Percentiles rank a stretch among this genome's conserved stretches.
Evolutionary conservation across 2,329 filamentous ascomycete species (phyloP).

Genomic region (Ophiosphaerella korrae): DNA sequence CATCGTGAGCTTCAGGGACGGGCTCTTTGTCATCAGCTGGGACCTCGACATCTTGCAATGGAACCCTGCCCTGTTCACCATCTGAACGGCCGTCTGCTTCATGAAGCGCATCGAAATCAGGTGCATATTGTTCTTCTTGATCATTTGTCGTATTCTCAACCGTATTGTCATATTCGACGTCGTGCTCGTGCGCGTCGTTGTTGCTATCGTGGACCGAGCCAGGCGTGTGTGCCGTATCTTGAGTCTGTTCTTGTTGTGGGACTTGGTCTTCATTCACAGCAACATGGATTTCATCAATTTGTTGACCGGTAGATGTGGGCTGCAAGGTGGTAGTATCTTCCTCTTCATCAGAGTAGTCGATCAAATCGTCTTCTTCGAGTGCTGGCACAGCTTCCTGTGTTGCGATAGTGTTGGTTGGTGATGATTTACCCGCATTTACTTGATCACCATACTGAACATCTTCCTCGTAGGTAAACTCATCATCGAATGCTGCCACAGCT

Average conservation of each 20-base stretch:
- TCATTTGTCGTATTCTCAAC: not conserved
- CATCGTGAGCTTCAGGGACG: constrained; percentile 6
- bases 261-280: not conserved
- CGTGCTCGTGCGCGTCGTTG: not conserved
- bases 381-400: not conserved
- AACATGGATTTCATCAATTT: not conserved
- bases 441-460: constrained; percentile 19
- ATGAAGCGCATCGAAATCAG: constrained; percentile 3
- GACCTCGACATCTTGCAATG: constrained; percentile 14
- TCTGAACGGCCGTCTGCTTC: constrained; percentile 9
- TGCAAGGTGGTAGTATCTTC: constrained; percentile 18
- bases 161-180: not conserved
- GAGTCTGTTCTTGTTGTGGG: not conserved
- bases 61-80: constrained; percentile 18
- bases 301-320: constrained; percentile 2
- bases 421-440: constrained; percentile 4
- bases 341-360: constrained; percentile 45
- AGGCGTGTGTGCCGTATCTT: not conserved
- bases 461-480: constrained; percentile 16
- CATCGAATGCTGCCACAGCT: too few species aligned
- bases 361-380: constrained; percentile 30
- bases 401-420: not conserved
- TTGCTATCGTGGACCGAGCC: not conserved
- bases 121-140: constrained; percentile 1
- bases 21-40: constrained; percentile 9